A percentile compares a stretch with the other conserved stretches of the same genome.
Conservation (phyloP, 139 green algal genomes). For the Yamagishiella unicocca region DNA sequence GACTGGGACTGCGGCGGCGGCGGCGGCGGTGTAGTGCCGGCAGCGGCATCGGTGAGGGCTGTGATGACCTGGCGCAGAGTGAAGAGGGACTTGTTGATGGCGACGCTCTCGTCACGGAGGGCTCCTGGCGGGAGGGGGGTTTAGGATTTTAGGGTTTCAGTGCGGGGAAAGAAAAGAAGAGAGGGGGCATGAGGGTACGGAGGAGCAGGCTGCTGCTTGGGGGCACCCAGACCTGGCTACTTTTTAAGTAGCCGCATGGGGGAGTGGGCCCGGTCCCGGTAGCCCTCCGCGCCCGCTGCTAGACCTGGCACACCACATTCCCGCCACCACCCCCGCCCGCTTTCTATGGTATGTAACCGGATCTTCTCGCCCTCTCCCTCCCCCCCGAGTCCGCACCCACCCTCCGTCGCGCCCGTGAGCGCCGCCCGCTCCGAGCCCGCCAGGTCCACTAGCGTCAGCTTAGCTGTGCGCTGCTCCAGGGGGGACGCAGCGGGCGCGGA, state of each 20-base stretch:
- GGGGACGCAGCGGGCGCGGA: conserved; percentile 1
- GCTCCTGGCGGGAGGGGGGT: background rate
- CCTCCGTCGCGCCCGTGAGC: conserved; percentile 46
- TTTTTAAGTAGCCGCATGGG: too few species aligned
- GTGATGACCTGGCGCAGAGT: conserved; percentile 63
- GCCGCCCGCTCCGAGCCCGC: conserved; percentile 65
- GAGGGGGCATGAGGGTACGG: background rate
- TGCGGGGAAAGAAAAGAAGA: background rate
- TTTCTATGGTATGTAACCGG: too few species aligned
- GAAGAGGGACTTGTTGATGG: conserved; percentile 78
- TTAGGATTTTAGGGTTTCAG: background rate
- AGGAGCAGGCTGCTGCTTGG: too few species aligned
- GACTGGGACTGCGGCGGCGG: conserved; percentile 46
- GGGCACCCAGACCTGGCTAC: too few species aligned
- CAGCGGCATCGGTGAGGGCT: conserved; percentile 29
- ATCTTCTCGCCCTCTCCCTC: background rate
- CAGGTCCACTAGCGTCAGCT: conserved; percentile 71
- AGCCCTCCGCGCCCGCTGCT: too few species aligned
- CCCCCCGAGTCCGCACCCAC: background rate
- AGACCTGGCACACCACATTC: too few species aligned
- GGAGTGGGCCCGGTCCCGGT: too few species aligned
- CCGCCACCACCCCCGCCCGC: too few species aligned
- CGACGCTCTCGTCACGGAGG: conserved; percentile 64
- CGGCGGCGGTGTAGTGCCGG: too few species aligned
- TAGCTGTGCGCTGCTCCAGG: conserved; percentile 48